Evolutionary conservation across 345 rosid species (phyloP), one percentile per base, ranked within the genome.

Genomic region (Capsella bursapastoris): DNA sequence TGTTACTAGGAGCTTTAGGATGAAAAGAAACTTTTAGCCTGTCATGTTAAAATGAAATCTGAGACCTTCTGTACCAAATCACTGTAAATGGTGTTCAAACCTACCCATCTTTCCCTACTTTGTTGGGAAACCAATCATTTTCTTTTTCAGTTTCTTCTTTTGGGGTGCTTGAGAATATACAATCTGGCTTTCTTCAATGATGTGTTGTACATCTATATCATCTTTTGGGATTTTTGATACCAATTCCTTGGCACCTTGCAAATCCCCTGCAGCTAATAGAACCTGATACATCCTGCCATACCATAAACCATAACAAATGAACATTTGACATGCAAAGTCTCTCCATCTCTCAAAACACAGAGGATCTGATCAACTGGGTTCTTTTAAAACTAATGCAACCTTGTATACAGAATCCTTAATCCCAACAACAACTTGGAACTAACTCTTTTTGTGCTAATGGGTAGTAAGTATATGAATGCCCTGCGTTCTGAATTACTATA

Each of bases 251-350:
- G 96, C 96, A 40, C 81, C 68, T 62, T 63, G 71, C 15, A 4
- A 52, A 72, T 87, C 85, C 29, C 93, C 90, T 37, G 80, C 80
- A 62, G 87, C 96, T 82, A 92, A 61, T 74, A 86, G 82, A 47
- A 82, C 97, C 74, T 90, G 90, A 81, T 90, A 88, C 97, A 95
- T 90, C 89, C 97, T 95, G 86, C 85, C 57, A 76, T 66, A 22
- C 61, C 62, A 69, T 15, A 45, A 28, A 66, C 66, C 67, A 47
- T 6, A 67, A 74, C 51, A 12, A 66, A 27, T 35, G 38, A 14
- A 47, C n/a, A 15, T 4, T 13, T 45, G 3, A 22, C 25, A 22
- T 22, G 25, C 25, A 22, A 14, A 45, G n/a, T 7, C 50, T 47
- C 50, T 47, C 13, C 15, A 43, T 43, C 47, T 43, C n/a, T 22